Base-by-base conservation (phyloP, 2,329 filamentous ascomycete species). In the Phialophora tarda region DNA sequence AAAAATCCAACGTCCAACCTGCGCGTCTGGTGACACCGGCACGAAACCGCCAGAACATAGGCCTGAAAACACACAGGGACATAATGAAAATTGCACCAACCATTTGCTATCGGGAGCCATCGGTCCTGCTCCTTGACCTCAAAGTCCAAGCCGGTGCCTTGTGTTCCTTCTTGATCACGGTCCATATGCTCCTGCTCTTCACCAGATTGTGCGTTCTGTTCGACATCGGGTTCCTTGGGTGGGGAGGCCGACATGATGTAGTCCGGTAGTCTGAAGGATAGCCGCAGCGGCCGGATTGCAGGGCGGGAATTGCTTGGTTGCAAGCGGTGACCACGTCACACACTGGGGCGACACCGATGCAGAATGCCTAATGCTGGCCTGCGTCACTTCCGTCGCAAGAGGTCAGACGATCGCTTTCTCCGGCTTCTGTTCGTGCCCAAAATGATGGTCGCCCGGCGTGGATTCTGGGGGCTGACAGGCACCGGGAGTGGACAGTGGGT, bases 21-120 rank as follows among this genome's bases (percentile, higher is more conserved):
- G 63, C n/a, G 57, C 57, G 41, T 59, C 57, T 55, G 53, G 53
- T 55, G 53, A 55, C 53, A 55, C 53, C 12, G 17, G 53, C 23
- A 2, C 21, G 48, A 28, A 14, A 51, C 48, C 38, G 38, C 38
- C 38, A 44, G 38, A n/a, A 8, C 6, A 8, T 44, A 24, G 51
- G n/a, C 34, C 47, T 28, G 41, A 51, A 48, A 44, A 72, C 64
- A 65, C 72, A 73, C 38, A 4, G 38, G 38, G 38, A 44, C 38
- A 73, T 74, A 76, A 77, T 75, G 55, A 50, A n/a, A 60, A 17
- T 59, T 51, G 78, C 75, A 95, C 95, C 87, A 87, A 99, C 95
- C 95, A 93, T 99, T 99, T 83, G 95, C 95, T 87, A 99, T 99
- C 79, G 95, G 95, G 80, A 99, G 88, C 95, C 95, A 99, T 86